Evolutionary conservation across 1,284 basidiomycete genomes (phyloP).

Genomic region (Marasmius sp.): DNA sequence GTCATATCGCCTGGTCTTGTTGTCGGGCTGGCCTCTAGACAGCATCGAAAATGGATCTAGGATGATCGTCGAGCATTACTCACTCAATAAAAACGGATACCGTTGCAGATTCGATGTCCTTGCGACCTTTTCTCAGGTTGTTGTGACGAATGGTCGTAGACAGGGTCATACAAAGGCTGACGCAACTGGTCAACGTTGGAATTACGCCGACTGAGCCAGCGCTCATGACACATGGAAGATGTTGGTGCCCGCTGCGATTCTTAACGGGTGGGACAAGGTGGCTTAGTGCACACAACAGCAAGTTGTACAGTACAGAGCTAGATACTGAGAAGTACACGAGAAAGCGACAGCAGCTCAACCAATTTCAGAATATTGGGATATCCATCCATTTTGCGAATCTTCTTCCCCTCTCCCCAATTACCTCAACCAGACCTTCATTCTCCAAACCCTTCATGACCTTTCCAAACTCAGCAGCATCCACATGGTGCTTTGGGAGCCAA

Average conservation of each 20-base stretch:
- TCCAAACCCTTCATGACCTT: conserved; percentile 80
- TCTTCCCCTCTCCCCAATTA: conserved; percentile 84
- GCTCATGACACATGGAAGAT: neutral
- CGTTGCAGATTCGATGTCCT: neutral
- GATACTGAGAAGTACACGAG: neutral
- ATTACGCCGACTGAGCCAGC: conserved; percentile 26
- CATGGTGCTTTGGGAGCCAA: conserved; percentile 82
- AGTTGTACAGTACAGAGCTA: neutral
- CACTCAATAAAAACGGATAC: neutral
- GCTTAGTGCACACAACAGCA: neutral
- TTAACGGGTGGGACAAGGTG: too few species aligned
- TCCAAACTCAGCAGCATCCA: conserved; percentile 77
- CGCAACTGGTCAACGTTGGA: neutral
- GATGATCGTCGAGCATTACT: neutral
- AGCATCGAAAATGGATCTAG: conserved; percentile 29
- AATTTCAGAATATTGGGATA: conserved; percentile 25
- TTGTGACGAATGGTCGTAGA: neutral
- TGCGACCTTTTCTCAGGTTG: neutral
- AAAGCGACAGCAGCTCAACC: neutral
- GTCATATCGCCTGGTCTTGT: conserved; percentile 87
- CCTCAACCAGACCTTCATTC: conserved; percentile 81
- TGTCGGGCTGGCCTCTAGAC: conserved; percentile 55
- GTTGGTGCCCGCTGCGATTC: conserved; percentile 61
- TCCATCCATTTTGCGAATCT: conserved; percentile 66
- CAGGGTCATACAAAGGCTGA: neutral